Base-by-base conservation (phyloP, 106 monocot genomes). In the Dendrobium officinale region DNA sequence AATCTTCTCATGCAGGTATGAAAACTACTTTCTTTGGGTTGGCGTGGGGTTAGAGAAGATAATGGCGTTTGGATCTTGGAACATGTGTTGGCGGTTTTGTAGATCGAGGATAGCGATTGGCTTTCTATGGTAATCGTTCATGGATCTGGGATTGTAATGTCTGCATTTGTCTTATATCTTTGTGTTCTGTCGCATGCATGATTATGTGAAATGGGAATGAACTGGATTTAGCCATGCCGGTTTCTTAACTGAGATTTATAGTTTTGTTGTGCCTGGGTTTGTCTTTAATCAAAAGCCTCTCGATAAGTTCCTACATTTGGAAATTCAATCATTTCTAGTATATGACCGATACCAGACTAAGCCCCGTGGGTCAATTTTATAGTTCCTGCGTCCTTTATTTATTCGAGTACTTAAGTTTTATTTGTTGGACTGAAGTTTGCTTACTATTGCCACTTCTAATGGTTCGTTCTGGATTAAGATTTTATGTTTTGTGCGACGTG, bases 1-100 rank as follows among this genome's bases (percentile, higher is more conserved):
- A 85, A 83, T 79, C 88, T 84, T 15, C 85, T 89, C 77, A 85
- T 90, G 85, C 92, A 90, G 89, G 95, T 95, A 82, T 41, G 1
- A n/a, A 11, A 37, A 47, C 33, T 6, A 17, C 48, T 42, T 68
- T 68, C 8, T 79, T 6, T 72, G 24, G 49, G 49, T 76, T 2
- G 22, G 22, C 13, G n/a, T 20, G 16, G 74, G 74, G 6, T 49
- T 49, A 72, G 43, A 22, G 76, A 22, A 19, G 76, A 49, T 8
- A 76, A 49, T 49, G 49, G 0, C 26, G 74, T 76, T 24, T 49
- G 26, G 76, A 76, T 76, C 76, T 48, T 45, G 48, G 48, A 76
- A 27, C 10, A 10, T 17, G 2, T 49, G 76, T 20, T 13, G 45
- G 49, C 26, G 22, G 48, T 17, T 76, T 18, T 48, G 45, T 27